These are phyloP conservation scores for Saururus chinensis DNA, from an alignment of 164 flowering plant species.

Conservation along the genomic window DNA sequence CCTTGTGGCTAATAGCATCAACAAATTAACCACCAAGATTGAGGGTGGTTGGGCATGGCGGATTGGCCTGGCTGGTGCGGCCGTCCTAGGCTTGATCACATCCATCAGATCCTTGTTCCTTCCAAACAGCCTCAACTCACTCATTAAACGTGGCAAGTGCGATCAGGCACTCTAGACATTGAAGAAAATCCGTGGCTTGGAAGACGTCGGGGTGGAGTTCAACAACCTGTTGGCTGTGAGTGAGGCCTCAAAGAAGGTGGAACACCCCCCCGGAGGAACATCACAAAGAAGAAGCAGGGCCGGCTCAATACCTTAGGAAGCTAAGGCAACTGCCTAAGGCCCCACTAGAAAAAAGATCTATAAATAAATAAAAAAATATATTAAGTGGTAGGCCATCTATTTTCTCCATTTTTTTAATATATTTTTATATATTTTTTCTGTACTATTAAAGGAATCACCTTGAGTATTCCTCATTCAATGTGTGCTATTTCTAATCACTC, in stretches of 20 bases:
- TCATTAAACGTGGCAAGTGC: conserved; percentile 18
- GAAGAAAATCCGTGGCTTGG: conserved; percentile 14
- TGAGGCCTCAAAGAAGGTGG: conserved; percentile 11
- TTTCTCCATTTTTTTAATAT: too few species aligned
- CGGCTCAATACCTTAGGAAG: too few species aligned
- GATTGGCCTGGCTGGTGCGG: conserved; percentile 25
- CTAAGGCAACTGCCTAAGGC: too few species aligned
- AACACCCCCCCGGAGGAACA: conserved; percentile 13
- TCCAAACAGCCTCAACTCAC: conserved; percentile 30
- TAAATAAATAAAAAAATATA: too few species aligned
- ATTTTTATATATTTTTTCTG: too few species aligned
- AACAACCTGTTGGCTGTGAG: conserved; percentile 11
- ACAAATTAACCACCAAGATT: conserved; percentile 9
- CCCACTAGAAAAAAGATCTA: too few species aligned
- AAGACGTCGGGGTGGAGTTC: conserved; percentile 20
- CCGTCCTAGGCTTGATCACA: conserved; percentile 18
- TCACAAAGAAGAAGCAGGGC: too few species aligned
- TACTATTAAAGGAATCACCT: too few species aligned
- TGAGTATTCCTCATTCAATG: too few species aligned
- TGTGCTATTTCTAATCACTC: too few species aligned
- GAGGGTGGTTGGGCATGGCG: conserved; percentile 26
- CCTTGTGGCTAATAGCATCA: conserved; percentile 19
- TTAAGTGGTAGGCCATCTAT: too few species aligned
- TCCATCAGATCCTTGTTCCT: conserved; percentile 19
- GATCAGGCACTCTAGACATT: conserved; percentile 15